Evolutionary conservation across 768 basidiomycete species (phyloP).

Genomic region (Albatrellus ellisii): DNA sequence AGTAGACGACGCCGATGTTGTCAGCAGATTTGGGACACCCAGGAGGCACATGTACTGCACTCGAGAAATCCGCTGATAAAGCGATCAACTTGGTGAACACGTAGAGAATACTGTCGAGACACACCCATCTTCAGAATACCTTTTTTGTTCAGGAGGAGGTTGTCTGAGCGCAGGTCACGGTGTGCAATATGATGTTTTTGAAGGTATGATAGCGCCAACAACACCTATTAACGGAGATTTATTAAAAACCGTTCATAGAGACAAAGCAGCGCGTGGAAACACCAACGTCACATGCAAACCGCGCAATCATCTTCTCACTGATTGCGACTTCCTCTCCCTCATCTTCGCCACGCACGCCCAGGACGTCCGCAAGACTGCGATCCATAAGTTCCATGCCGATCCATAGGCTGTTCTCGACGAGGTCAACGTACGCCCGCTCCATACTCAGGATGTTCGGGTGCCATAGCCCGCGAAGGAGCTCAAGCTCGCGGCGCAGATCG

Average conservation of each 20-base stretch:
- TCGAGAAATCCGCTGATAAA: constrained; percentile 60
- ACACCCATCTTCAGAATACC: constrained; percentile 67
- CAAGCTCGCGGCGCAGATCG: constrained; percentile 50
- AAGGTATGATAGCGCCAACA: constrained; percentile 54
- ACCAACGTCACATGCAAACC: constrained; percentile 70
- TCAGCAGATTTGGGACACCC: constrained; percentile 40
- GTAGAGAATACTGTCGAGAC: constrained; percentile 15
- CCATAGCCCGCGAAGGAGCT: constrained; percentile 38
- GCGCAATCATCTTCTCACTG: constrained; percentile 55
- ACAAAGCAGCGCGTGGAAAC: not conserved
- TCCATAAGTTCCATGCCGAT: constrained; percentile 89
- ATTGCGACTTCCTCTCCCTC: constrained; percentile 54
- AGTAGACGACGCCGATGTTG: constrained; percentile 59
- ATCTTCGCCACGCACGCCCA: constrained; percentile 46
- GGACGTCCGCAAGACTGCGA: constrained; percentile 71
- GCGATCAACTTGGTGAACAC: not conserved
- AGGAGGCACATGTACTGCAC: constrained; percentile 46
- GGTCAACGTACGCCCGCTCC: constrained; percentile 59
- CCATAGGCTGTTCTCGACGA: constrained; percentile 49
- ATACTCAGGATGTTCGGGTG: constrained; percentile 54
- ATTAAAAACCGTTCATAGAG: not conserved
- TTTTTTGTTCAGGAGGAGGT: constrained; percentile 53
- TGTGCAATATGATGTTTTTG: constrained; percentile 59
- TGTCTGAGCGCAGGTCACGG: constrained; percentile 77
- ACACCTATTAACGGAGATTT: constrained; percentile 28